Conservation (phyloP, 2,329 filamentous ascomycete genomes). For the Pseudophaeomoniella oleicola region DNA sequence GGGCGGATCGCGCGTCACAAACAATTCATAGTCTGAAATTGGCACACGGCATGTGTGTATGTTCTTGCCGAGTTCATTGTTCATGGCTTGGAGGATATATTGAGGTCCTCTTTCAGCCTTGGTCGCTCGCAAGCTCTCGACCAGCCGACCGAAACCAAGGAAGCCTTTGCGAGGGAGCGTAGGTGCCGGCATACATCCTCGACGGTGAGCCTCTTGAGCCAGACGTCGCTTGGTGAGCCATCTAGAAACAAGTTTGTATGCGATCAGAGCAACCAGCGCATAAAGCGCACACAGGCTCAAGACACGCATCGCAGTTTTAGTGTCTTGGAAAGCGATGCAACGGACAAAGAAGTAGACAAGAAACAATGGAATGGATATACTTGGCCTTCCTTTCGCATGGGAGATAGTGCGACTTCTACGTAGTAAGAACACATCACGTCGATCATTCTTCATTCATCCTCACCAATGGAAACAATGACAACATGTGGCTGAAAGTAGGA, state of each 20-base stretch:
- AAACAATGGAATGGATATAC: too few relatives aligned
- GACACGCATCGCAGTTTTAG: too few relatives aligned
- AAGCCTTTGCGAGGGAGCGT: slow-evolving; percentile 17
- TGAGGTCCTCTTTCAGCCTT: slow-evolving; percentile 20
- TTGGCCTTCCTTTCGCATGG: too few relatives aligned
- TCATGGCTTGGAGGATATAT: slow-evolving; percentile 17
- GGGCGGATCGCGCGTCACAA: slow-evolving; percentile 21
- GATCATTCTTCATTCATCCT: too few relatives aligned
- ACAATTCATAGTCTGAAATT: slow-evolving; percentile 22
- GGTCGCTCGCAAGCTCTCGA: slow-evolving; percentile 18
- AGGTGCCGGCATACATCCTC: slow-evolving; percentile 17
- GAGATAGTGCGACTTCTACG: too few relatives aligned
- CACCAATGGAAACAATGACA: too few relatives aligned
- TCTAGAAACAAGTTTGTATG: slow-evolving; percentile 13
- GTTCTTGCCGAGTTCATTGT: slow-evolving; percentile 12
- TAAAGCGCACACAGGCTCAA: not conserved
- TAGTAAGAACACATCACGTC: too few relatives aligned
- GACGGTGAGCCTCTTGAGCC: slow-evolving; percentile 13
- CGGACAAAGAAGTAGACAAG: too few relatives aligned
- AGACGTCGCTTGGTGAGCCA: slow-evolving; percentile 14
- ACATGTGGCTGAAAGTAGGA: too few relatives aligned
- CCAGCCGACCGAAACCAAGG: slow-evolving; percentile 17
- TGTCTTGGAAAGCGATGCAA: too few relatives aligned
- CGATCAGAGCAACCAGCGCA: slow-evolving; percentile 6
- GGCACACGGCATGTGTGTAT: slow-evolving; percentile 21